A percentile compares a stretch with the other conserved stretches of the same genome.
These are phyloP conservation scores for Maudiozyma humilis DNA, from an alignment of 1,139 yeast genomes.

Conservation along the genomic window DNA sequence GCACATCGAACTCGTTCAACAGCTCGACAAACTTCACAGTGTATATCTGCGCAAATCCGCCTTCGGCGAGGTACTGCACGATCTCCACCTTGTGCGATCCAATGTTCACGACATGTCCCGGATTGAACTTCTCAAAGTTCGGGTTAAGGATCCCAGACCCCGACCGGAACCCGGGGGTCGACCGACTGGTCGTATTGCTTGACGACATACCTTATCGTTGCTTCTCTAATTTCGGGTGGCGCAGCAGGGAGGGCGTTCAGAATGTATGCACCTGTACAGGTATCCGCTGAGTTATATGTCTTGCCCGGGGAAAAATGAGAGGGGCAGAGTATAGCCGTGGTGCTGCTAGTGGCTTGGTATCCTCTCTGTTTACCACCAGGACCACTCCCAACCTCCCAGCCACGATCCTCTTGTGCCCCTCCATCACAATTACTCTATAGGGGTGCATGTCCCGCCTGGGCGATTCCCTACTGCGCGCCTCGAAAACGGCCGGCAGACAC, in stretches of 20 bases:
- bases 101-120: constrained; percentile 55
- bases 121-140: constrained; percentile 15
- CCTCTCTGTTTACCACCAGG: no score
- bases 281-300: no score
- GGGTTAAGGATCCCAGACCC: constrained; percentile 6
- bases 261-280: no score
- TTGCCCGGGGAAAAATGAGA: no score
- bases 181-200: constrained; percentile 8
- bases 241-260: no score
- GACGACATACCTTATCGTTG: constrained; percentile 9
- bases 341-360: no score
- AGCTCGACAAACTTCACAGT: constrained; percentile 38
- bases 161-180: constrained; percentile 5
- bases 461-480: not conserved
- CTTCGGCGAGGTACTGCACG: constrained; percentile 55
- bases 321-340: no score
- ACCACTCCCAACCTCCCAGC: no score
- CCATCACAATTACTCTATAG: not conserved
- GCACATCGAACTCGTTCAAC: constrained; percentile 20
- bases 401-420: not conserved
- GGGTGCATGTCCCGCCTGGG: not conserved
- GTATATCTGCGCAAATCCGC: constrained; percentile 75
- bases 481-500: no score
- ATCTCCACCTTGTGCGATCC: constrained; percentile 58
- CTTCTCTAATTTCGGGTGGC: no score